These are phyloP conservation scores for Citrus glauca DNA, from an alignment of 345 rosid species.

Conservation along the genomic window DNA sequence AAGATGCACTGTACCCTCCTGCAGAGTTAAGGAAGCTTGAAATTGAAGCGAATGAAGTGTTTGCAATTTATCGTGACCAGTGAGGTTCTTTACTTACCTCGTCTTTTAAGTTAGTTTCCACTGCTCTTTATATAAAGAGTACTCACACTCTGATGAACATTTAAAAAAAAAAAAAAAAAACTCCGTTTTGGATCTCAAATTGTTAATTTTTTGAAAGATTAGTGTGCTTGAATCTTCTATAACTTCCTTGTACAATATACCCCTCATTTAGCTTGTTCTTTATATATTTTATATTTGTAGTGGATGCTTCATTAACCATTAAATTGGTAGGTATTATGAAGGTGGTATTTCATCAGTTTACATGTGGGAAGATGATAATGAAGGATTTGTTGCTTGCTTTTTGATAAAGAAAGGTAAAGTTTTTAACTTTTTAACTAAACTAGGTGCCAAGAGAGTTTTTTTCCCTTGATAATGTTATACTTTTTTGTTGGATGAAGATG, in stretches of 20 bases:
- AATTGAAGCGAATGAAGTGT: slow-evolving; percentile 86
- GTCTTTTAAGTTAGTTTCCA: slow-evolving; percentile 28
- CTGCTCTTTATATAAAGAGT: neutral
- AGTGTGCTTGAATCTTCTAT: neutral
- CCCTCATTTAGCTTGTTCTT: neutral
- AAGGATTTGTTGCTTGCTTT: slow-evolving; percentile 90
- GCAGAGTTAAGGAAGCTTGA: slow-evolving; percentile 79
- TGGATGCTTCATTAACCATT: slow-evolving; percentile 29
- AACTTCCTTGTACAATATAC: neutral
- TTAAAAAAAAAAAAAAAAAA: too few relatives aligned
- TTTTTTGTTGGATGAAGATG: slow-evolving; percentile 46
- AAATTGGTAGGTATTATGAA: slow-evolving; percentile 78
- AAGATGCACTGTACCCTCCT: slow-evolving; percentile 81
- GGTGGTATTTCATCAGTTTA: slow-evolving; percentile 98
- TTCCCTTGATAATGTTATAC: slow-evolving; percentile 1
- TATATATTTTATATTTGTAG: neutral
- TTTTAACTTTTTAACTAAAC: slow-evolving; percentile 1
- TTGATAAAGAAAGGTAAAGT: slow-evolving; percentile 87
- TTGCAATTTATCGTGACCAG: slow-evolving; percentile 96
- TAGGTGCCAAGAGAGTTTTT: neutral
- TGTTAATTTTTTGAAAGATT: neutral
- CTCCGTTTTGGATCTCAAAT: neutral
- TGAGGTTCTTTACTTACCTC: slow-evolving; percentile 93
- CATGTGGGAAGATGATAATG: slow-evolving; percentile 95
- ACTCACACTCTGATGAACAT: neutral